phyloP scores from a whole-genome alignment of 1,284 basidiomycete species.

The Neonothopanus nambi region DNA sequence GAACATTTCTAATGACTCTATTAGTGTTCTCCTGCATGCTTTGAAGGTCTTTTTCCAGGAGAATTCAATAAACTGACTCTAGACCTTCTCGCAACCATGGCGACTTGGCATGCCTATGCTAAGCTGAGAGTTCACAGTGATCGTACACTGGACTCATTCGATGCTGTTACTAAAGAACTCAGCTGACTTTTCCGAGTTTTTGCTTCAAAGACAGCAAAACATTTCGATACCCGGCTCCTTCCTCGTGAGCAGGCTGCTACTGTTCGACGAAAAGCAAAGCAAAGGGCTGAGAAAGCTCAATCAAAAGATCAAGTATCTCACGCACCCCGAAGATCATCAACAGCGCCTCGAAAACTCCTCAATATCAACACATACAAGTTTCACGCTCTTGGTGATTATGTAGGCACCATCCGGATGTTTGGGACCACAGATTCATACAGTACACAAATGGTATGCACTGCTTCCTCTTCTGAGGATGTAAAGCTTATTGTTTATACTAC shows the following conservation, averaged over 20 bases:
- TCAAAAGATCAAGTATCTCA: not conserved
- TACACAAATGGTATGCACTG: slow-evolving; percentile 11
- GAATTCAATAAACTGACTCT: no score
- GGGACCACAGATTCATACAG: no score
- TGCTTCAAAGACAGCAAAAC: not conserved
- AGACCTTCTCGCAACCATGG: slow-evolving; percentile 2
- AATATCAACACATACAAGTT: slow-evolving; percentile 27
- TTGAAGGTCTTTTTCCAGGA: slow-evolving; percentile 7
- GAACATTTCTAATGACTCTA: not conserved
- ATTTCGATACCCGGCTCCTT: slow-evolving; percentile 10
- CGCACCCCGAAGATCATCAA: not conserved
- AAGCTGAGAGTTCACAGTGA: slow-evolving; percentile 25
- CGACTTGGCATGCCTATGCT: slow-evolving; percentile 16
- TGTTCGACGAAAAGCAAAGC: not conserved
- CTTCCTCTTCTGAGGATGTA: slow-evolving; percentile 14
- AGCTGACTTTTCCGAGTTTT: slow-evolving; percentile 10
- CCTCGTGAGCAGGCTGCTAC: not conserved
- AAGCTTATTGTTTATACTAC: not conserved
- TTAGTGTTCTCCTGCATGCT: not conserved
- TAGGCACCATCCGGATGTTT: not conserved
- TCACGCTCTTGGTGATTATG: slow-evolving; percentile 12
- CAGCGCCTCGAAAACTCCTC: slow-evolving; percentile 20
- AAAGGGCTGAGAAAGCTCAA: not conserved
- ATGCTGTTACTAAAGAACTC: slow-evolving; percentile 4
- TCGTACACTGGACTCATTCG: not conserved